Base-by-base conservation (phyloP, 2,329 filamentous ascomycete species). In the Aspergillus transmontanensis region DNA sequence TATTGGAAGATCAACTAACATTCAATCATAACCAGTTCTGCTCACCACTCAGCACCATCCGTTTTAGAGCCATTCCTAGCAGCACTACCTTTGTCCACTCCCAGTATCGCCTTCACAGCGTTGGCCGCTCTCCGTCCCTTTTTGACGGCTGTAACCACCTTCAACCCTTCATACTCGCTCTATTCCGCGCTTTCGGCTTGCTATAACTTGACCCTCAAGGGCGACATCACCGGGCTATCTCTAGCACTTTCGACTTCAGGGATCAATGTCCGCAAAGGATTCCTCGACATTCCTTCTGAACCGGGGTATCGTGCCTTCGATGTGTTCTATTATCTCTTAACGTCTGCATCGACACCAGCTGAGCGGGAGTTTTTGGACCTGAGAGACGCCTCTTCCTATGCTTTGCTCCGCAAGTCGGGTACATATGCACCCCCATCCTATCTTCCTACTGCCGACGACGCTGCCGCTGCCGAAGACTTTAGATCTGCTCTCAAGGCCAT, bases 251-350 rank as follows among this genome's bases (percentile, higher is more conserved):
- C 94, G 0, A 90, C 93, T 45, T 91, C 92, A 3, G 95, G 95
- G 21, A 91, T 99, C 64, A 92, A 99, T 75, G 95, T 93, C 0
- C 80, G 84, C 23, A 88, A 88, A 66, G 95, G 94, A 48, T 83
- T 99, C 12, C 82, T 97, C 19, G 88, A 91, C 61, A 87, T 99
- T 19, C 92, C 95, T 0, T 79, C 88, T 0, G 89, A 97, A 73
- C 74, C 88, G 7, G 95, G 95, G 14, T 93, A 93, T 78, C 89
- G 95, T 66, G 95, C 94, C 4, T 99, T 99, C 71, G 94, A 99
- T 74, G 95, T 96, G 57, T 98, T 99, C 75, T 98, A 99, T 81
- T 98, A 97, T 72, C 87, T 99, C 0, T 85, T 98, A 48, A 96
- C 94, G 0, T 93, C 91, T n/a, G 91, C 92, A 0, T 96, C 95